Percentiles rank a stretch among this genome's conserved stretches.
phyloP scores from a whole-genome alignment of 2,329 filamentous ascomycete genomes.

The Elsinoe perseae region DNA sequence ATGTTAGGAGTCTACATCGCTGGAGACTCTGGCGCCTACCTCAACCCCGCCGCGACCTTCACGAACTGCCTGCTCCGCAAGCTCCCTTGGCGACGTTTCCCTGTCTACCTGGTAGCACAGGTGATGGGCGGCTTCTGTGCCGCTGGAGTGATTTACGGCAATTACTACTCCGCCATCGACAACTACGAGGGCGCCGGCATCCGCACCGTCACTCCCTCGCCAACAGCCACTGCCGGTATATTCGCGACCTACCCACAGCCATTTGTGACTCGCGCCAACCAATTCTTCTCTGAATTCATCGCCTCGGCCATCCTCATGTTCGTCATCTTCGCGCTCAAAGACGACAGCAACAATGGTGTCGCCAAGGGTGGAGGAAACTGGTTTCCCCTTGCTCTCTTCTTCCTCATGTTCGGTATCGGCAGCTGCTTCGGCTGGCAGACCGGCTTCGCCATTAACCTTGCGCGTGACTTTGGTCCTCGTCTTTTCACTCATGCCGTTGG shows the following conservation, averaged over 20 bases:
- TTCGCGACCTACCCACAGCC: constrained; percentile 41
- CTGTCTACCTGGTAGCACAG: constrained; percentile 18
- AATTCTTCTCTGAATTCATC: constrained; percentile 60
- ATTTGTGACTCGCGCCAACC: constrained; percentile 50
- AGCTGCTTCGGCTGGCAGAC: constrained; percentile 61
- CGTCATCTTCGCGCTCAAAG: constrained; percentile 57
- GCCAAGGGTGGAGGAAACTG: constrained; percentile 39
- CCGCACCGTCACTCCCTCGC: constrained; percentile 26
- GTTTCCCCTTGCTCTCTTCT: constrained; percentile 52
- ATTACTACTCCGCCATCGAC: constrained; percentile 20
- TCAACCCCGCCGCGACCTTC: constrained; percentile 22
- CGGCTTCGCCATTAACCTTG: constrained; percentile 54
- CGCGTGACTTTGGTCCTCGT: constrained; percentile 51
- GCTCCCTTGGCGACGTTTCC: constrained; percentile 20
- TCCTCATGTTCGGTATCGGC: constrained; percentile 57
- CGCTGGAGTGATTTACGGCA: constrained; percentile 24
- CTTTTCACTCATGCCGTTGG: constrained; percentile 57
- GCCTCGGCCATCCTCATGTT: constrained; percentile 58
- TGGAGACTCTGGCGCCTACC: constrained; percentile 20
- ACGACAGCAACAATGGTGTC: constrained; percentile 34
- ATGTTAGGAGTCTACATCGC: constrained; percentile 41
- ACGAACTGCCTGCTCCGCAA: constrained; percentile 20
- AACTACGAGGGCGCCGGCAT: constrained; percentile 18
- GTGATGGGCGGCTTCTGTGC: constrained; percentile 23
- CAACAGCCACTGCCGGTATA: constrained; percentile 30